A percentile compares a stretch with the other conserved stretches of the same genome.
Conservation (phyloP, 2,329 filamentous ascomycete species). For the Hymenoscyphus scutula region DNA sequence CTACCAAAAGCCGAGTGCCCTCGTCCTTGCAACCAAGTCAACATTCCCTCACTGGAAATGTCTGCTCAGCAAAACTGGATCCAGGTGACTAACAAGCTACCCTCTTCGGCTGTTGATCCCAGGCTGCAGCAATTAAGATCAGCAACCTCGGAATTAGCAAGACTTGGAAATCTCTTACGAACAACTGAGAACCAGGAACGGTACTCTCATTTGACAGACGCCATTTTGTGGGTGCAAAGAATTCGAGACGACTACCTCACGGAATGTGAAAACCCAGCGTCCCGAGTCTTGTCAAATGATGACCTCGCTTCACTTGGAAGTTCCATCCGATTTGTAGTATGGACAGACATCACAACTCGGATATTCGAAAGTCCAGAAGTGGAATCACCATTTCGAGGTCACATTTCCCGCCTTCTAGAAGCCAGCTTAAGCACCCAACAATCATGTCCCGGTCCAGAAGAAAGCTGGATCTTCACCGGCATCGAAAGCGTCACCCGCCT, state of each 20-base stretch:
- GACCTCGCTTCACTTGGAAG: conserved; percentile 9
- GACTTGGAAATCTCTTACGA: conserved; percentile 3
- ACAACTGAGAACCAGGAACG: neutral
- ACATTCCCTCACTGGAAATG: conserved; percentile 7
- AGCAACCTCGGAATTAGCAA: conserved; percentile 1
- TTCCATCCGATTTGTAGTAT: conserved; percentile 11
- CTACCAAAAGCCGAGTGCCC: conserved; percentile 8
- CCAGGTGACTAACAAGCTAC: neutral
- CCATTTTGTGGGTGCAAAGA: conserved; percentile 7
- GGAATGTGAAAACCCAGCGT: conserved; percentile 4
- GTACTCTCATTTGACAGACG: neutral
- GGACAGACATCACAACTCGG: conserved; percentile 13
- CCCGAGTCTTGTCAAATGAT: conserved; percentile 5
- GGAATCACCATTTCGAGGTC: conserved; percentile 9
- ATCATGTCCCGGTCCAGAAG: conserved; percentile 2
- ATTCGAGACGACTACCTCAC: conserved; percentile 11
- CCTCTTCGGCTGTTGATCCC: neutral
- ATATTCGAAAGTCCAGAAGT: conserved; percentile 12
- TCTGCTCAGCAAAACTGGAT: conserved; percentile 6
- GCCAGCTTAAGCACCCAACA: neutral
- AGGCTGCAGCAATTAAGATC: conserved; percentile 1
- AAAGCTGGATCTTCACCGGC: conserved; percentile 13
- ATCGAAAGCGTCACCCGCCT: conserved; percentile 16
- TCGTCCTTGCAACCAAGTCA: conserved; percentile 9
- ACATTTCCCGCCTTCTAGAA: conserved; percentile 9